These are phyloP conservation scores for Ceratobasidium sp. DNA, from an alignment of 1,284 basidiomycete species.

Conservation along the genomic window DNA sequence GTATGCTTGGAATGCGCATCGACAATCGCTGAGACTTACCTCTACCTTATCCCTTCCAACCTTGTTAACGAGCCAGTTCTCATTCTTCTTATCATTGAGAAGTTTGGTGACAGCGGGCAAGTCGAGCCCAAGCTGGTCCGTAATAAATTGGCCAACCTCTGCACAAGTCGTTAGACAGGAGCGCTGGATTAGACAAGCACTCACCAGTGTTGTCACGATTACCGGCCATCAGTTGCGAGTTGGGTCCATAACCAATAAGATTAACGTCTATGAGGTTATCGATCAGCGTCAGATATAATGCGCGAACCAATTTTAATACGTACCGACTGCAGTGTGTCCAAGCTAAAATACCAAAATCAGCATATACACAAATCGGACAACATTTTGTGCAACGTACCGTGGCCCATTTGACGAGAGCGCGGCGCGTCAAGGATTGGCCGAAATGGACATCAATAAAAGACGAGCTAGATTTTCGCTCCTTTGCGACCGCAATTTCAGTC, in stretches of 20 bases:
- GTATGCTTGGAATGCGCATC: background rate
- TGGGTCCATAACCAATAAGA: conserved; percentile 40
- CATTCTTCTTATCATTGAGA: conserved; percentile 38
- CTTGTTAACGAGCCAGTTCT: conserved; percentile 34
- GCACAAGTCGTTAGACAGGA: background rate
- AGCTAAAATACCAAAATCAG: background rate
- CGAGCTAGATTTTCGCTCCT: conserved; percentile 36
- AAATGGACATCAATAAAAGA: conserved; percentile 39
- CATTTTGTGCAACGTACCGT: conserved; percentile 13
- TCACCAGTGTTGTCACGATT: conserved; percentile 38
- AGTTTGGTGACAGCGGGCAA: conserved; percentile 34
- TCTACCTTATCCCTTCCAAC: conserved; percentile 40
- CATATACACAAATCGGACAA: background rate
- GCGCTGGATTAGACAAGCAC: background rate
- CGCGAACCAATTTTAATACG: background rate
- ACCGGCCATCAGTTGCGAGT: conserved; percentile 33
- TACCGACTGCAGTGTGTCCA: conserved; percentile 38
- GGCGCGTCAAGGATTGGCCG: conserved; percentile 39
- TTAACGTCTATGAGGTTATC: conserved; percentile 27
- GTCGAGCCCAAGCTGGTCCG: conserved; percentile 37
- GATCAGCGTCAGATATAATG: background rate
- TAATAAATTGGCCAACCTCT: conserved; percentile 41
- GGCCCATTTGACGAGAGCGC: conserved; percentile 40
- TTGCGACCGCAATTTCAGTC: conserved; percentile 39
- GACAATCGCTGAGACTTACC: background rate